These are phyloP conservation scores for Citeromyces matritensis DNA, from an alignment of 805 yeast genomes.

Conservation along the genomic window DNA sequence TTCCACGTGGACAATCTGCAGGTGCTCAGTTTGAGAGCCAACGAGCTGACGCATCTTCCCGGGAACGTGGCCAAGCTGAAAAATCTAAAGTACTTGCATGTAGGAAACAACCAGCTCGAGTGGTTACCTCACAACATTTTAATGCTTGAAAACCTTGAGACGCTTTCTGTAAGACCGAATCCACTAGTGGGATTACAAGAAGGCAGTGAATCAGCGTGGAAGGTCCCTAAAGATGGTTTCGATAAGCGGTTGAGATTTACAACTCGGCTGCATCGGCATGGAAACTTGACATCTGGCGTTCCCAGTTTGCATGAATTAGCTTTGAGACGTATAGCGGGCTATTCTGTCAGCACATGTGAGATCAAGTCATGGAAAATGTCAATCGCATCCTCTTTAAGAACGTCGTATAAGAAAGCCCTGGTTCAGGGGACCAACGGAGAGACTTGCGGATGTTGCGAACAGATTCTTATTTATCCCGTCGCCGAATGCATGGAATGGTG, in stretches of 20 bases:
- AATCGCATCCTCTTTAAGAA: slow-evolving; percentile 28
- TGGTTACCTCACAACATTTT: slow-evolving; percentile 39
- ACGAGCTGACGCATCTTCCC: slow-evolving; percentile 28
- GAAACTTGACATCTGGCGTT: slow-evolving; percentile 11
- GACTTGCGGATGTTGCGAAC: slow-evolving; percentile 34
- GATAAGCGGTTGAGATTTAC: background rate
- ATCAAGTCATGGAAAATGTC: slow-evolving; percentile 34
- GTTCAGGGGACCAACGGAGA: slow-evolving; percentile 34
- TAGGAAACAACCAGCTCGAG: slow-evolving; percentile 33
- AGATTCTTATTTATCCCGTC: slow-evolving; percentile 33
- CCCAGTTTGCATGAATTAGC: slow-evolving; percentile 34
- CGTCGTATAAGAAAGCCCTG: slow-evolving; percentile 33
- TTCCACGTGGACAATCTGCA: slow-evolving; percentile 33
- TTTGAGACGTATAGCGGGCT: slow-evolving; percentile 29
- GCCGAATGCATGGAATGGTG: slow-evolving; percentile 57
- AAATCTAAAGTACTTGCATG: slow-evolving; percentile 32
- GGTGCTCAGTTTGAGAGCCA: slow-evolving; percentile 36
- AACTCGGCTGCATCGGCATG: background rate
- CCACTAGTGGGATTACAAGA: slow-evolving; percentile 17
- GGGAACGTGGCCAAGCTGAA: slow-evolving; percentile 25
- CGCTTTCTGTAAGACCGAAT: slow-evolving; percentile 43
- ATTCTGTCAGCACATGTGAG: slow-evolving; percentile 39
- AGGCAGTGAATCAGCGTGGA: background rate
- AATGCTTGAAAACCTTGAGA: slow-evolving; percentile 22
- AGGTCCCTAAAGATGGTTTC: too few relatives aligned